A percentile compares a stretch with the other conserved stretches of the same genome.
phyloP scores from a whole-genome alignment of 2,329 filamentous ascomycete species.

The Clarireedia paspali region DNA sequence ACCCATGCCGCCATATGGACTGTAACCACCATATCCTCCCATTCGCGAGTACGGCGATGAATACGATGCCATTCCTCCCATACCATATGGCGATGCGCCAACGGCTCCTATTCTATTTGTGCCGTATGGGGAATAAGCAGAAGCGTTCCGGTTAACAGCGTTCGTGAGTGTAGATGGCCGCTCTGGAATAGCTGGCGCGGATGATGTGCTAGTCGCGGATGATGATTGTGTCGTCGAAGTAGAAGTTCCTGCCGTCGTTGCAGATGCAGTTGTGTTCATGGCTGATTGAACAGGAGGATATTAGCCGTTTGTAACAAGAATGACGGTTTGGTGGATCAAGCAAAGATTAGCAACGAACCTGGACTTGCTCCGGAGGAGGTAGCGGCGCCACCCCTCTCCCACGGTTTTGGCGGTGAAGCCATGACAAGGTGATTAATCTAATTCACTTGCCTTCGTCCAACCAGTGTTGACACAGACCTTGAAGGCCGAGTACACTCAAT shows the following conservation, averaged over 20 bases:
- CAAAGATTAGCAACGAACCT: constrained; percentile 20
- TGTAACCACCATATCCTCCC: constrained; percentile 29
- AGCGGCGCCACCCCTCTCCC: constrained; percentile 62
- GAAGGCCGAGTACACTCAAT: neutral
- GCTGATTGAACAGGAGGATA: constrained; percentile 20
- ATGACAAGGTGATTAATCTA: constrained; percentile 32
- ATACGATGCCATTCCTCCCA: constrained; percentile 30
- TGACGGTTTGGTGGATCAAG: constrained; percentile 7
- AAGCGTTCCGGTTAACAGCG: constrained; percentile 80
- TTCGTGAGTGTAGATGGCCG: constrained; percentile 71
- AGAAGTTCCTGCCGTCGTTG: constrained; percentile 34
- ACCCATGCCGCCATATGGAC: constrained; percentile 33
- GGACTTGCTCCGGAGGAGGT: constrained; percentile 21
- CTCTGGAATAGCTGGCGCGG: constrained; percentile 65
- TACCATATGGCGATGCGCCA: constrained; percentile 28
- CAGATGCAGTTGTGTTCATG: constrained; percentile 25
- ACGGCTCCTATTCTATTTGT: constrained; percentile 50
- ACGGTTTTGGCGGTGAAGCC: constrained; percentile 91
- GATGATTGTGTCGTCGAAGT: constrained; percentile 28
- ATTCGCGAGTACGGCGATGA: constrained; percentile 45
- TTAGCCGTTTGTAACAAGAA: constrained; percentile 7
- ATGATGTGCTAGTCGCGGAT: constrained; percentile 32
- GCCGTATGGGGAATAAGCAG: constrained; percentile 65
- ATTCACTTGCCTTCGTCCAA: neutral
- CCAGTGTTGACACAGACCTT: neutral